These are phyloP conservation scores for Penicillium sp. DNA, from an alignment of 2,329 filamentous ascomycete species.

Conservation along the genomic window DNA sequence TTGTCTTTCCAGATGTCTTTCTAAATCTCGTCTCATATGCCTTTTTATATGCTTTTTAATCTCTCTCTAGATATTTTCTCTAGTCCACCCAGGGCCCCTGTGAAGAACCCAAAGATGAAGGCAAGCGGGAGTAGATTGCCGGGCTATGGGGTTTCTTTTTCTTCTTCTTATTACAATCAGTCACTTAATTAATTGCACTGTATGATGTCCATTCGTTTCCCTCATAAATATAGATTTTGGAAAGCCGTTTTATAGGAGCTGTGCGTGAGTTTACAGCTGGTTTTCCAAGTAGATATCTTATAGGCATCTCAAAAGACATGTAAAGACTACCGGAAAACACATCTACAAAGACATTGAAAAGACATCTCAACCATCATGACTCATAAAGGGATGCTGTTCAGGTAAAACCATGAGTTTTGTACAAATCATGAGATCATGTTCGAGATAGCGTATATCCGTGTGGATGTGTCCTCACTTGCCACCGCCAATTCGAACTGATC, in stretches of 20 bases:
- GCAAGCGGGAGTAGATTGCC: not conserved
- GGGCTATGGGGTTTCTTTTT: not conserved
- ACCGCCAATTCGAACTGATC: conserved; percentile 34
- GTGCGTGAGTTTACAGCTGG: no score
- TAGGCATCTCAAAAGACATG: no score
- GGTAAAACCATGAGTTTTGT: conserved; percentile 10
- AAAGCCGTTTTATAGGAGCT: no score
- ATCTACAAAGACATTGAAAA: not conserved
- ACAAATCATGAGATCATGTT: conserved; percentile 23
- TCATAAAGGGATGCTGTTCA: conserved; percentile 9
- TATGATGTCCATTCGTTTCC: not conserved
- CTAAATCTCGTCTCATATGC: no score
- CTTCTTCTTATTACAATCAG: no score
- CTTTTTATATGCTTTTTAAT: no score
- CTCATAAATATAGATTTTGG: not conserved
- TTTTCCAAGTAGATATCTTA: no score
- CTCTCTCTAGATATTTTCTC: no score
- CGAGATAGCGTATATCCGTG: conserved; percentile 34
- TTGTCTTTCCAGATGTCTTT: no score
- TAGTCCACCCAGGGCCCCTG: not conserved
- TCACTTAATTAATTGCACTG: not conserved
- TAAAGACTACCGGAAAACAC: no score
- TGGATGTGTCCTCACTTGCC: conserved; percentile 40
- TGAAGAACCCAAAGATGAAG: not conserved
- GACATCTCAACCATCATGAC: not conserved